Evolutionary conservation across 1,139 yeast genomes (phyloP), one percentile per base, ranked within the genome.

Genomic region (Arxiozyma slooffiae): DNA sequence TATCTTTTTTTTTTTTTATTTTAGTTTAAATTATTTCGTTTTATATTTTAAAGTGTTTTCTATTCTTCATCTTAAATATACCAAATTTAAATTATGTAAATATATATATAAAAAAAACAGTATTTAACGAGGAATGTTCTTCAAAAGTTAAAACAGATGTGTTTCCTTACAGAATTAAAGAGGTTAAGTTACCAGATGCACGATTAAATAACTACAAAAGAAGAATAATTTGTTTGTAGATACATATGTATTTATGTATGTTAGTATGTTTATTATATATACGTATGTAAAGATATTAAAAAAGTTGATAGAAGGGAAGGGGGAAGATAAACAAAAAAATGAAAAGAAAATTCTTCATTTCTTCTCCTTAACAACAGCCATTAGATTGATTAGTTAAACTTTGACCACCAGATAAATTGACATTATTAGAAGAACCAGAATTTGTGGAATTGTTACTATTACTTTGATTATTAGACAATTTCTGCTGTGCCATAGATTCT

Each of bases 401-500:
- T 70, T 89, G 92, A 56, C 97, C 97, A 56, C 97, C 97, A 66
- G 87, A 79, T 70, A 92, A 77, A 72, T 88, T 89, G 60, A 90
- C 95, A 61, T 81, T 79, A 51, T 87, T 78, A 71, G 84, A 85
- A 53, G 74, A 77, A 58, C 72, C 61, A 24, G 75, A 66, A 75
- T 66, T 67, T 49, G 59, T 61, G 51, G 55, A 58, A 30, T 59
- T 60, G 38, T 61, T 54, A 30, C 52, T 54, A 40, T 59, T 76
- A 43, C 75, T 73, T 48, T 73, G 46, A 38, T 71, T 52, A n/a
- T 52, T 54, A 44, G 75, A 57, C 76, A 78, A 53, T 73, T 73
- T 57, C 74, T 76, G 68, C 75, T 84, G 57, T 9, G 96, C 88
- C 88, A 90, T 87, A 67, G 90, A 89, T 57, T 95, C 95, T 76